Base-by-base conservation (phyloP, 495 filamentous ascomycete genomes). In the Staphylotrichum longicolle region DNA sequence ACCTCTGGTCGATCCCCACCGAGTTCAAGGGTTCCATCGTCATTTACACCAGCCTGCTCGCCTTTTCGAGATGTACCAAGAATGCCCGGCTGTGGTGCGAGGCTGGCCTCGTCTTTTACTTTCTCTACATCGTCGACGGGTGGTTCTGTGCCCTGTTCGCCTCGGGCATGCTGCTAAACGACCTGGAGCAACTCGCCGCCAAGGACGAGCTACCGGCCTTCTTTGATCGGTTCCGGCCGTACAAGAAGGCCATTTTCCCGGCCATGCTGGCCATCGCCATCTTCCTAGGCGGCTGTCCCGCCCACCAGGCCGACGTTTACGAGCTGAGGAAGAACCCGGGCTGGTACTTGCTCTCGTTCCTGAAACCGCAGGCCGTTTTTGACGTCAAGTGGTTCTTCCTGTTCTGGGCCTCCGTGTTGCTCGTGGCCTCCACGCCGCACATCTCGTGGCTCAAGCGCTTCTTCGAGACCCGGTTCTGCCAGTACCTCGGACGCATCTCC, bases 401-500 rank as follows among this genome's bases (percentile, higher is more conserved):
- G 10, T 77, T 74, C 57, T 73, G 83, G 60, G 85, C 83, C 15
- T 80, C 83, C 33, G 67, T 78, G 34, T 68, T 86, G 27, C 76
- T 88, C 58, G 82, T 87, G 6, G 74, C 76, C 15, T 72, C 77
- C 39, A 77, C 83, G n/a, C 76, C 78, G 14, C 70, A 68, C 50
- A 68, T 76, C 32, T 41, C 34, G n/a, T 75, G 68, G 72, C 65
- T 79, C 12, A 80, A 83, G 62, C 74, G 75, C 58, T 75, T 85
- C 41, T 87, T 88, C 71, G 82, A 80, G 58, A 80, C 80, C 53
- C 73, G 74, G 3, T 71, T 86, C 50, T 85, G 84, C 52, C 86
- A 87, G 68, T 87, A 86, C 62, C 76, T 89, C 8, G 86, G 85
- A 39, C 80, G 83, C 58, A 78, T 89, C 48, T 86, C 84, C 0